These are phyloP conservation scores for Betula pendula DNA, from an alignment of 306 rosid species.

Conservation along the genomic window DNA sequence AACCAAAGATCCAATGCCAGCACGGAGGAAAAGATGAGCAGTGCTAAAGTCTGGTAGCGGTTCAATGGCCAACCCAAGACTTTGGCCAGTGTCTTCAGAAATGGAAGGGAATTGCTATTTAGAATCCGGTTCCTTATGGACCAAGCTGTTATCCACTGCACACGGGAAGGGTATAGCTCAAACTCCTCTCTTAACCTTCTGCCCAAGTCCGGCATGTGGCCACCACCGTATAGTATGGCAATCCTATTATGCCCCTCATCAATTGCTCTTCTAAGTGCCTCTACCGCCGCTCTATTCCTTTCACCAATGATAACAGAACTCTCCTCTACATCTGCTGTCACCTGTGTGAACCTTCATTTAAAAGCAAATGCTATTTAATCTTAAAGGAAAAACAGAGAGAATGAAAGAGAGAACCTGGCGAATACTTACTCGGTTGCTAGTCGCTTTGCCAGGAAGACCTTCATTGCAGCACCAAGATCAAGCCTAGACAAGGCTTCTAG, in stretches of 20 bases:
- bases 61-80: slow-evolving; percentile 95
- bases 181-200: slow-evolving; percentile 82
- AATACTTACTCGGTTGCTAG: slow-evolving; percentile 73
- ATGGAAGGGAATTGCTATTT: slow-evolving; percentile 66
- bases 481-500: slow-evolving; percentile 91
- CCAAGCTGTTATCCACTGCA: slow-evolving; percentile 88
- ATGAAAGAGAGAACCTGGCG: slow-evolving; percentile 9
- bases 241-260: slow-evolving; percentile 75
- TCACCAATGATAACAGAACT: slow-evolving; percentile 82
- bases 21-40: slow-evolving; percentile 84
- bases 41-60: slow-evolving; percentile 91
- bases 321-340: slow-evolving; percentile 76
- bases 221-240: slow-evolving; percentile 94
- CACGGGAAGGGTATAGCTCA: slow-evolving; percentile 68
- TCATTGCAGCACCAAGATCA: slow-evolving; percentile 90
- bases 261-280: slow-evolving; percentile 57
- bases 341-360: slow-evolving; percentile 76
- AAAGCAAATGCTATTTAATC: not conserved
- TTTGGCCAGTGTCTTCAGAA: slow-evolving; percentile 74
- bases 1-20: slow-evolving; percentile 93
- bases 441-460: slow-evolving; percentile 84
- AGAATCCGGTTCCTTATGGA: slow-evolving; percentile 60
- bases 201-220: slow-evolving; percentile 98
- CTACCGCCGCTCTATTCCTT: slow-evolving; percentile 78
- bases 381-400: slow-evolving; percentile 3